phyloP scores from a whole-genome alignment of 768 basidiomycete species.

The Kwoniella dejecticola region DNA sequence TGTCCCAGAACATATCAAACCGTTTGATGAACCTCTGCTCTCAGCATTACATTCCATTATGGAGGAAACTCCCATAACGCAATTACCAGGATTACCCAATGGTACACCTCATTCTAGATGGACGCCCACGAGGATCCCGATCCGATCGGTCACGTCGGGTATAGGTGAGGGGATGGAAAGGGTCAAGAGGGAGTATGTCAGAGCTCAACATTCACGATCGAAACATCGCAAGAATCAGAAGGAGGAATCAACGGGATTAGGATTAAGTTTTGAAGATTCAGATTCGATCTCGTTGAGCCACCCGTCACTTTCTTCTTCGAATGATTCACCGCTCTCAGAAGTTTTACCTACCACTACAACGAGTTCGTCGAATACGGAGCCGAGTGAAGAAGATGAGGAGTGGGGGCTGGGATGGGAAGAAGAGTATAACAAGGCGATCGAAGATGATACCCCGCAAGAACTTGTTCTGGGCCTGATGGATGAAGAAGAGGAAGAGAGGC shows the following conservation, averaged over 20 bases:
- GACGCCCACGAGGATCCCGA: constrained; percentile 38
- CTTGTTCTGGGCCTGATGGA: constrained; percentile 54
- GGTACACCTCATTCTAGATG: constrained; percentile 55
- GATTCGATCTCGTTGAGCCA: constrained; percentile 28
- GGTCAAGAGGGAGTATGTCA: constrained; percentile 40
- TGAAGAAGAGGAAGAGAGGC: constrained; percentile 51
- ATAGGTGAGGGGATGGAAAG: constrained; percentile 43
- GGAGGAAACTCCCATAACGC: constrained; percentile 59
- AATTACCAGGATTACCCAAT: constrained; percentile 81
- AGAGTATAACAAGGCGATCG: constrained; percentile 46
- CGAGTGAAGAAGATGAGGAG: constrained; percentile 13
- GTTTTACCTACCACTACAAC: constrained; percentile 25
- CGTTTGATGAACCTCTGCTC: constrained; percentile 77
- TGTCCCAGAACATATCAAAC: constrained; percentile 43
- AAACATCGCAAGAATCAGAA: constrained; percentile 23
- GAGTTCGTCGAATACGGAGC: constrained; percentile 12
- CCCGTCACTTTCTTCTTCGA: constrained; percentile 23
- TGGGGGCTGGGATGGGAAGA: constrained; percentile 50
- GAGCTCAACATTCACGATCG: constrained; percentile 28
- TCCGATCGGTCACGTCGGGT: constrained; percentile 39
- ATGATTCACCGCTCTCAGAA: constrained; percentile 23
- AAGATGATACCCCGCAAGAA: constrained; percentile 54
- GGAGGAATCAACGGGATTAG: constrained; percentile 12
- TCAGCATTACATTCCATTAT: constrained; percentile 70
- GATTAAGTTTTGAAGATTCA: constrained; percentile 47